Evolutionary conservation across 805 yeast species (phyloP), one percentile per base, ranked within the genome.

Genomic region (Dipodascopsis tothii): DNA sequence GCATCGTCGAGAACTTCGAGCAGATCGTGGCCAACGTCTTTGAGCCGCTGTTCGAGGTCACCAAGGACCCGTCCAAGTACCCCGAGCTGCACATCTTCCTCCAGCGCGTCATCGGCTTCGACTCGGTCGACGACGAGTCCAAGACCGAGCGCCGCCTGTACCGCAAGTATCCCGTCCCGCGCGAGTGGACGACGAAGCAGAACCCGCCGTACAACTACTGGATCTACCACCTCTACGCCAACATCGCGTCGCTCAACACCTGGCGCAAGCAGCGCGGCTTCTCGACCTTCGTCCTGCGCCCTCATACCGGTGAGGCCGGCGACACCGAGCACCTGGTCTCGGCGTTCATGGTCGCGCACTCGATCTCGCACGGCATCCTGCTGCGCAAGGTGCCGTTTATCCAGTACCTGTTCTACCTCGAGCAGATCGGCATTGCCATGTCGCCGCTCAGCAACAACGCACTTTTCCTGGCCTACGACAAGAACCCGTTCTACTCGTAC

Each of bases 301-400:
- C 99, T 3, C 99, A 92, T 64, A 85, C 95, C 56, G 99, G 99
- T 51, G 99, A 92, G 65, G 99, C 98, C n/a, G 99, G 99, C 48
- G 98, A 92, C 60, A 96, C 97, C 1, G 97, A 92, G 59, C 98
- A 92, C 68, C 71, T 94, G 59, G 84, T 88, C 36, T 75, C 88
- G 40, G 88, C 98, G 1, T 92, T 83, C 58, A 66, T 92, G 57
- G 77, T 92, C 1, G 80, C 96, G 1, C 94, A 90, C 59, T 85
- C 94, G 40, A 92, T 92, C 48, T 84, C 94, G 9, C 99, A 92
- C 62, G 99, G 99, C 45, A 94, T 92, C 43, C 64, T 90, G 48
- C 70, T 92, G 60, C 78, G 98, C 65, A 92, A 92, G 63, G 75
- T 94, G 43, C 98, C 99, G 39, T 87, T 84, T 63, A 80, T 94